phyloP scores from a whole-genome alignment of 768 basidiomycete species.

The Suillus fuscotomentosus region DNA sequence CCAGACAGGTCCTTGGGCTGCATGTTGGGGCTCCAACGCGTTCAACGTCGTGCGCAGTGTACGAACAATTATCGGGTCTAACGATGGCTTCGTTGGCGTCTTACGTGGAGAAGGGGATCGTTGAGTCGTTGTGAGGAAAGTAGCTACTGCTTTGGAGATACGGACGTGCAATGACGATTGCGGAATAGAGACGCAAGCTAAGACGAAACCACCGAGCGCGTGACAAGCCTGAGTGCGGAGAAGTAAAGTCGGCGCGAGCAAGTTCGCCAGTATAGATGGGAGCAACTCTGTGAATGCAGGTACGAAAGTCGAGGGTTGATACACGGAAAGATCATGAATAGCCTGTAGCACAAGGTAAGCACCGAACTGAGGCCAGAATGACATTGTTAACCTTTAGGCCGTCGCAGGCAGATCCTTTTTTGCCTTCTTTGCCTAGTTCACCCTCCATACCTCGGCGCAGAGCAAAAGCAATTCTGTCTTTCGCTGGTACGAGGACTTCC shows the following conservation, averaged over 20 bases:
- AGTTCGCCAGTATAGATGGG: constrained; percentile 57
- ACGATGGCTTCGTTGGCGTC: constrained; percentile 32
- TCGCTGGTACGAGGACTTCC: constrained; percentile 57
- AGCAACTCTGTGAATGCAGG: constrained; percentile 61
- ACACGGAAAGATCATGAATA: constrained; percentile 63
- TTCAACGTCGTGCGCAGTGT: constrained; percentile 65
- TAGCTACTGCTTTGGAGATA: constrained; percentile 47
- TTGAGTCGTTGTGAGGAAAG: constrained; percentile 45
- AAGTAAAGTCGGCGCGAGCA: constrained; percentile 63
- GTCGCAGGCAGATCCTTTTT: constrained; percentile 79
- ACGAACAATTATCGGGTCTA: constrained; percentile 56
- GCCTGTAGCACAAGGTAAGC: constrained; percentile 46
- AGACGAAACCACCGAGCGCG: constrained; percentile 68
- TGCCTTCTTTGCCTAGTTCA: constrained; percentile 85
- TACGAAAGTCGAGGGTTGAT: constrained; percentile 67
- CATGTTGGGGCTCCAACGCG: constrained; percentile 52
- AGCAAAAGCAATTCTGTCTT: constrained; percentile 67
- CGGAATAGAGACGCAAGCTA: constrained; percentile 50
- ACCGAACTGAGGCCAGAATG: constrained; percentile 8
- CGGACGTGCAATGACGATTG: constrained; percentile 47
- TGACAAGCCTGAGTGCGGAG: constrained; percentile 74
- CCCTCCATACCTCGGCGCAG: constrained; percentile 77
- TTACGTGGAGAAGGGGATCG: constrained; percentile 35
- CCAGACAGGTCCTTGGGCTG: constrained; percentile 80
- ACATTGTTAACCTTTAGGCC: constrained; percentile 61